Evolutionary conservation across 768 basidiomycete genomes (phyloP).

Genomic region (Podaxis mareebaensis): DNA sequence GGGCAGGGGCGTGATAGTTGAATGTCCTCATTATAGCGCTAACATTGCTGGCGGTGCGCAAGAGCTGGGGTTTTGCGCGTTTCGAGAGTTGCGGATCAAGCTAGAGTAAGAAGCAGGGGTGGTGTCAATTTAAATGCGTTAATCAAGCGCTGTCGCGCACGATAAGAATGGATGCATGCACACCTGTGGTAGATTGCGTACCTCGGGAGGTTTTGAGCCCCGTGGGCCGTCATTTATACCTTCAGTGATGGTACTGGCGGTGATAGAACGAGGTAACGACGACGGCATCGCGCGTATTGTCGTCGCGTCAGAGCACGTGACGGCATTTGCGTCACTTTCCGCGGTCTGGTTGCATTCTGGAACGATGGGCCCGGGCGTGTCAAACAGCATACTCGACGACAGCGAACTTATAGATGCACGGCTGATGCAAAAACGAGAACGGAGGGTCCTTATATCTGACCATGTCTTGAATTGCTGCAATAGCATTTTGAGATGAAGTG

Average conservation of each 20-base stretch:
- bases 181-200: constrained; percentile 6
- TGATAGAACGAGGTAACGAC: not conserved
- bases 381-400: constrained; percentile 1
- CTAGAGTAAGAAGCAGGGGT: constrained; percentile 11
- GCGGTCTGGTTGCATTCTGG: constrained; percentile 11
- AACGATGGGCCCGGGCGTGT: constrained; percentile 1
- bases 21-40: constrained; percentile 3
- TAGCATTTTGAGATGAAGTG: not conserved
- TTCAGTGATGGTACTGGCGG: not conserved
- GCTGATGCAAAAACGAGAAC: not conserved
- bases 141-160: not conserved
- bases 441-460: constrained; percentile 4
- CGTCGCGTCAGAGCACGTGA: constrained; percentile 13
- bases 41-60: constrained; percentile 4
- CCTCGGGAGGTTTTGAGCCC: not conserved
- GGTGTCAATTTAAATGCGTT: constrained; percentile 6
- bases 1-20: constrained; percentile 5
- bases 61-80: constrained; percentile 4
- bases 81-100: constrained; percentile 13
- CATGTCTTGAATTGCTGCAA: constrained; percentile 10
- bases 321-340: not conserved
- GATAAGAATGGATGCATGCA: constrained; percentile 2
- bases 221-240: constrained; percentile 7
- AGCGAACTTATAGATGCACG: not conserved
- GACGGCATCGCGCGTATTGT: not conserved